Base-by-base conservation (phyloP, 805 yeast genomes). In the Brettanomyces bruxellensis region DNA sequence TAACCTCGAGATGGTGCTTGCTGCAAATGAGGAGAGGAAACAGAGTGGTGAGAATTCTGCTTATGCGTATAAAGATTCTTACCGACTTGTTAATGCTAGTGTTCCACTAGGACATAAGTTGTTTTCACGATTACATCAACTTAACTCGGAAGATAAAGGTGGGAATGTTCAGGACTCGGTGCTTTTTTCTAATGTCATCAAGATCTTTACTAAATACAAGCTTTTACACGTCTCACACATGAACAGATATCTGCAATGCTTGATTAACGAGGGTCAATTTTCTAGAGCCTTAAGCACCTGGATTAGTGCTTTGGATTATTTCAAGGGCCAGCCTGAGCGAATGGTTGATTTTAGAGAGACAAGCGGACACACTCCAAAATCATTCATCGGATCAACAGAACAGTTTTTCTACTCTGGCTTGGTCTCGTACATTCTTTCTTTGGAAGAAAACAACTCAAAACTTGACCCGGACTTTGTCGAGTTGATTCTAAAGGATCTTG, bases 201-300 rank as follows among this genome's bases (percentile, higher is more conserved):
- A 47, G 3, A 40, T 57, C 8, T 45, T 62, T 25, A 38, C 47
- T 25, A 48, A 54, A 1, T 39, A 47, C 38, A 43, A 52, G 12
- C n/a, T 59, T 3, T 43, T 59, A n/a, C 58, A 60, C 45, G 54
- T 49, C n/a, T 50, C 59, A 11, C 67, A 61, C 43, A 53, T 60
- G 18, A 51, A 47, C 18, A 52, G 62, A 44, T 55, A 51, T n/a
- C 49, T 60, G 36, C 47, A 36, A 7, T 45, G 47, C n/a, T 50
- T 61, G 8, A 30, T 60, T 6, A 14, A 22, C 4, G 68, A 64
- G 25, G 45, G 46, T 5, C 54, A 59, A 38, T 55, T 47, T 38
- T 37, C 55, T 7, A 57, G 55, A 39, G 66, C 64, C 3, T 44
- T 65, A 28, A 52, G 57, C n/a, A 25, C 57, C 4, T 64, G 61